phyloP scores from a whole-genome alignment of 1,284 basidiomycete species.

The Inonotus hispidus region DNA sequence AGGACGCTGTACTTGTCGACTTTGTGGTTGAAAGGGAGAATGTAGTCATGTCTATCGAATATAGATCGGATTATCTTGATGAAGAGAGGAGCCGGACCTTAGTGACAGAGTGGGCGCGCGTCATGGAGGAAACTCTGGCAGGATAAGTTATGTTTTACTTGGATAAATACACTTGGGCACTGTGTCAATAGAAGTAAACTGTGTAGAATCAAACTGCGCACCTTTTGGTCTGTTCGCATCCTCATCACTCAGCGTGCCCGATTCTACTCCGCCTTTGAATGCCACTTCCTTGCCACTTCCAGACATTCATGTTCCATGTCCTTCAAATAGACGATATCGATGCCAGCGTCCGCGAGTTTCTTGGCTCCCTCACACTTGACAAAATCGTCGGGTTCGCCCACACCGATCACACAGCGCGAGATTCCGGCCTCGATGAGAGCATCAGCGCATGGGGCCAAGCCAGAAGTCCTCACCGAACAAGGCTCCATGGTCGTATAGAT shows the following conservation, averaged over 20 bases:
- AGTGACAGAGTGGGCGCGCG: slow-evolving; percentile 23
- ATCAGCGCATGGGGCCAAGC: slow-evolving; percentile 82
- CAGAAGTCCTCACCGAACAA: slow-evolving; percentile 87
- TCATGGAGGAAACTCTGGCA: slow-evolving; percentile 24
- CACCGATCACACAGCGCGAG: slow-evolving; percentile 82
- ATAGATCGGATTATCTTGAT: slow-evolving; percentile 29
- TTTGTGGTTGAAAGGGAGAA: slow-evolving; percentile 33
- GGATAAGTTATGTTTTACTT: background rate
- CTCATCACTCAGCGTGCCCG: background rate
- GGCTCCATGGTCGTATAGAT: slow-evolving; percentile 98
- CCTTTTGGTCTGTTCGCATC: background rate
- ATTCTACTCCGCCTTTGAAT: background rate
- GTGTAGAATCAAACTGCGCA: background rate
- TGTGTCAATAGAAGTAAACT: background rate
- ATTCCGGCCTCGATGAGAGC: slow-evolving; percentile 75
- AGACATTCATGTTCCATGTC: slow-evolving; percentile 76
- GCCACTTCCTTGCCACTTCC: slow-evolving; percentile 49
- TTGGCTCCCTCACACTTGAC: slow-evolving; percentile 87
- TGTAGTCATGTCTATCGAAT: slow-evolving; percentile 40
- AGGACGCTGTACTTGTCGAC: slow-evolving; percentile 43
- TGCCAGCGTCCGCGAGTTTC: slow-evolving; percentile 68
- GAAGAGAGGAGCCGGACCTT: slow-evolving; percentile 25
- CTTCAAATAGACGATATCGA: slow-evolving; percentile 71
- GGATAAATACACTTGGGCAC: background rate
- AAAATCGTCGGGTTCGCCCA: slow-evolving; percentile 92